Conservation (phyloP, 2,329 filamentous ascomycete genomes). For the Thelonectria rubi region DNA sequence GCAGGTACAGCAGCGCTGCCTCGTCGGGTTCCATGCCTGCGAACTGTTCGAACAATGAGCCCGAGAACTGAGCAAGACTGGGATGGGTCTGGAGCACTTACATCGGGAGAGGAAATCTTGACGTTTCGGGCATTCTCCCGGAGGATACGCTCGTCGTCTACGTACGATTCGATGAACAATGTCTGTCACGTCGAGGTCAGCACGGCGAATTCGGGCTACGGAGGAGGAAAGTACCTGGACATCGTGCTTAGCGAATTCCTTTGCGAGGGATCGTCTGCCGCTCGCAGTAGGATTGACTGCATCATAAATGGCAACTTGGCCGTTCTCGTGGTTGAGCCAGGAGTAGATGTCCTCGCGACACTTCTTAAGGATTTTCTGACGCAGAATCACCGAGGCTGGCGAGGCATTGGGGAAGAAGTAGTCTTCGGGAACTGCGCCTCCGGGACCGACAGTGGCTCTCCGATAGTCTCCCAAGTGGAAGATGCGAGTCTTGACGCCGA, state of each 20-base stretch:
- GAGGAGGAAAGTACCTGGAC: constrained; percentile 70
- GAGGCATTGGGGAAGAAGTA: constrained; percentile 98
- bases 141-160: constrained; percentile 91
- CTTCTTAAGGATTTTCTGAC: constrained; percentile 97
- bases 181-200: constrained; percentile 63
- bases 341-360: constrained; percentile 97
- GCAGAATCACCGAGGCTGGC: constrained; percentile 87
- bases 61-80: not conserved
- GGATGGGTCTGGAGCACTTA: constrained; percentile 53
- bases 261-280: constrained; percentile 84
- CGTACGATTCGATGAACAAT: constrained; percentile 94
- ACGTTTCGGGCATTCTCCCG: constrained; percentile 97
- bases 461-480: constrained; percentile 98
- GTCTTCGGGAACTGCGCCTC: constrained; percentile 88
- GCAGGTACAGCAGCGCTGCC: constrained; percentile 89
- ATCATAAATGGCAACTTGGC: constrained; percentile 98
- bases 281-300: constrained; percentile 91
- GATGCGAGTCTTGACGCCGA: constrained; percentile 97
- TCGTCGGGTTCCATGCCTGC: constrained; percentile 91
- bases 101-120: constrained; percentile 96
- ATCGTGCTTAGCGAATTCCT: constrained; percentile 97
- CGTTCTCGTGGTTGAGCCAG: constrained; percentile 96
- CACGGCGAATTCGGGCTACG: not conserved
- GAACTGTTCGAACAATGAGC: constrained; percentile 64
- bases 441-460: constrained; percentile 85